Evolutionary conservation across 176 grass and related monocot species (phyloP).

Genomic region (Puccinellia tenuiflora): DNA sequence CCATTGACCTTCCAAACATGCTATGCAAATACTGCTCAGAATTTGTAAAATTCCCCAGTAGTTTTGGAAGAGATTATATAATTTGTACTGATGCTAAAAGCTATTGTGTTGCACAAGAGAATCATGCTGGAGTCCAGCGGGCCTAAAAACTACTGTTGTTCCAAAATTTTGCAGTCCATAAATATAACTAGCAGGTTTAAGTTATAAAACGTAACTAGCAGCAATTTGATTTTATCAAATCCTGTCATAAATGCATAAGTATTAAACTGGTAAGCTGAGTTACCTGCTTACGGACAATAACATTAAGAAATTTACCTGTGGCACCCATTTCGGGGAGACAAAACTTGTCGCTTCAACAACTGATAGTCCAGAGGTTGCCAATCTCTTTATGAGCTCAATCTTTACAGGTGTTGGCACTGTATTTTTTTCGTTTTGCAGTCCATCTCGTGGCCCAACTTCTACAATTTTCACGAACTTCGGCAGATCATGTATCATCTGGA

Average conservation of each 20-base stretch:
- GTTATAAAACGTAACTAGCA: neutral
- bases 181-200: neutral
- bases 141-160: neutral
- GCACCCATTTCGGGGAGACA: slow-evolving; percentile 94
- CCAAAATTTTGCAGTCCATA: neutral
- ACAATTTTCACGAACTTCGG: slow-evolving; percentile 78
- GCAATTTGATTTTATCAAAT: neutral
- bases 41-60: neutral
- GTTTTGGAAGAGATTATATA: neutral
- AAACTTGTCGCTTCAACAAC: slow-evolving; percentile 92
- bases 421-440: slow-evolving; percentile 79
- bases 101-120: neutral
- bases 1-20: neutral
- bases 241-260: neutral
- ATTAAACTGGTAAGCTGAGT: neutral
- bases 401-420: slow-evolving; percentile 70
- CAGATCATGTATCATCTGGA: slow-evolving; percentile 49
- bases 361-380: slow-evolving; percentile 68
- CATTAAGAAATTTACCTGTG: slow-evolving; percentile 50
- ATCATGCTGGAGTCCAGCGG: neutral
- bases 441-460: slow-evolving; percentile 91
- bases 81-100: neutral
- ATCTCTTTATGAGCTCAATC: slow-evolving; percentile 65
- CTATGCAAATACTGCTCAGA: neutral
- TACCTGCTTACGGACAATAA: neutral